Evolutionary conservation across 345 rosid species (phyloP), one percentile per base, ranked within the genome.

Genomic region (Melaleuca quinquenervia): DNA sequence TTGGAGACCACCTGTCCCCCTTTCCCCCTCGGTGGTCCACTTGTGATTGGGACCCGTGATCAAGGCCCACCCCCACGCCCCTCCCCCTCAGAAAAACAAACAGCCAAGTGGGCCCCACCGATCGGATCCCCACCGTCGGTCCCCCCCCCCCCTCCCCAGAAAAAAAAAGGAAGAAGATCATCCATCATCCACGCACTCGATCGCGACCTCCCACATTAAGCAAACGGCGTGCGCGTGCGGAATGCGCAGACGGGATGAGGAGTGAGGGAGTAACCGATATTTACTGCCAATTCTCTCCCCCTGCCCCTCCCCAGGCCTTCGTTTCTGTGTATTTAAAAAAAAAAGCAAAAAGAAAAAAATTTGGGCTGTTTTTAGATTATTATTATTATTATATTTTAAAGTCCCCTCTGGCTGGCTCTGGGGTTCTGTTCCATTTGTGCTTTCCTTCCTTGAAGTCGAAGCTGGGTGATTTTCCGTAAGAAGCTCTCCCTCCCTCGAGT

Each of bases 91-190:
- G 29, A 49, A 12, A 24, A 49, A 21, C 8, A 44, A 14, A 85
- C 74, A 50, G 64, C 9, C 26, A 32, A 52, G 26, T 51, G 36
- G 85, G 74, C 76, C 18, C 88, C 83, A 14, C 85, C 90, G 89
- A 86, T 87, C 89, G 60, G 50, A 83, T 87, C 90, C 87, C 83
- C 58, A 85, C 91, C 93, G 89, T 86, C 50, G 76, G 80, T 84
- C 49, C 82, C 86, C 36, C 82, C 84, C n/a, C n/a, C n/a, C n/a
- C n/a, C n/a, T n/a, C n/a, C n/a, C n/a, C n/a, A n/a, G n/a, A n/a
- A n/a, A n/a, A n/a, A n/a, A n/a, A n/a, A n/a, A n/a, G n/a, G n/a
- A n/a, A n/a, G n/a, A n/a, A 55, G 60, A n/a, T n/a, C 84, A n/a
- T 29, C 84, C 84, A n/a, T 29, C 84, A 50, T 51, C 52, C 7